These are phyloP conservation scores for Cystofilobasidium bisporidii DNA, from an alignment of 768 basidiomycete species.

Conservation along the genomic window DNA sequence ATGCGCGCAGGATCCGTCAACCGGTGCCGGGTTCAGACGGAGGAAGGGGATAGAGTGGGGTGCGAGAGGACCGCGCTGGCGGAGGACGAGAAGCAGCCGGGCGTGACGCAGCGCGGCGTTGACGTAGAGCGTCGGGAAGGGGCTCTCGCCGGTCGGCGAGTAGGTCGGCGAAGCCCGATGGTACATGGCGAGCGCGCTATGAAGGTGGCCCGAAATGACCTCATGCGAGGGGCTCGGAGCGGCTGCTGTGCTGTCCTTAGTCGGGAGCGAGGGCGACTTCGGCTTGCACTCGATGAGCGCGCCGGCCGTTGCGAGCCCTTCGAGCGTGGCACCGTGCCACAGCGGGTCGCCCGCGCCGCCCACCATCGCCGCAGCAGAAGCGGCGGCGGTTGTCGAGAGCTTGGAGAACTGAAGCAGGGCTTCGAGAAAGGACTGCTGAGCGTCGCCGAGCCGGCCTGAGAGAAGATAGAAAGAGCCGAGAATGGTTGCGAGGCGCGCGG, in stretches of 20 bases:
- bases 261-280: not conserved
- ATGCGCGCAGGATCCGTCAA: not conserved
- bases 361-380: too few species aligned
- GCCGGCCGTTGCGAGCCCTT: slow-evolving; percentile 69
- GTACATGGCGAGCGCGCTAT: slow-evolving; percentile 18
- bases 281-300: slow-evolving; percentile 44
- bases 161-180: slow-evolving; percentile 3
- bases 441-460: slow-evolving; percentile 74
- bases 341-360: slow-evolving; percentile 51
- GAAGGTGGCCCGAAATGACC: slow-evolving; percentile 12
- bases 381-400: not conserved
- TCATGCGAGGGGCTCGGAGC: not conserved
- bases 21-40: not conserved
- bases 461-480: slow-evolving; percentile 80
- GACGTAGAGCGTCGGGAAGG: slow-evolving; percentile 17
- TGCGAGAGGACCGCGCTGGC: not conserved
- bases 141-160: not conserved
- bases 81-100: slow-evolving; percentile 8
- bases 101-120: slow-evolving; percentile 23
- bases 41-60: not conserved
- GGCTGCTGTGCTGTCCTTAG: not conserved
- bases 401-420: slow-evolving; percentile 56
- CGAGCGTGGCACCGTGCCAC: slow-evolving; percentile 83
- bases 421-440: slow-evolving; percentile 77
- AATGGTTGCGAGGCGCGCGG: slow-evolving; percentile 75